Evolutionary conservation across 2,329 filamentous ascomycete species (phyloP), one percentile per base, ranked within the genome.

Genomic region (Colletotrichum tropicicola): DNA sequence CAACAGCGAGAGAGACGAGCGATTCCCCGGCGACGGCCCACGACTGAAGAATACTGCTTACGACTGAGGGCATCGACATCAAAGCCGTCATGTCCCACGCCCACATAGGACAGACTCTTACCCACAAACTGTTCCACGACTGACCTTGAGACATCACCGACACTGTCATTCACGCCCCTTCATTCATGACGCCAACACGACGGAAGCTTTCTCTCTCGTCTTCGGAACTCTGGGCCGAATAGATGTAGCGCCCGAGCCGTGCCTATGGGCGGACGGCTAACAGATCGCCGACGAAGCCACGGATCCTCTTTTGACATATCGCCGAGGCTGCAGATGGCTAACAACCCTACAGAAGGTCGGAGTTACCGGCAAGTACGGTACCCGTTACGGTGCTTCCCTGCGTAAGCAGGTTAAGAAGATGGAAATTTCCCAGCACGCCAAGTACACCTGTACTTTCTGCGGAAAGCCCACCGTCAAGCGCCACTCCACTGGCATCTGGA

Each of bases 401-500:
- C 93, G 94, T 86, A 98, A 98, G 90, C 94, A 82, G 77, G 80
- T 82, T 1, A 98, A 98, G 93, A 98, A 98, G 92, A 97, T 98
- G 92, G 96, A 98, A 91, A 92, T 98, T 83, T 92, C 93, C 78
- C 96, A 98, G 85, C 96, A 99, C 89, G 93, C 94, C 86, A 92
- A 92, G 83, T 98, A 98, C 80, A 90, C 91, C 80, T 98, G 95
- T 91, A 95, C 94, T 73, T 99, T 98, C 92, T 97, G 94, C 89
- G 95, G 95, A 80, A 98, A 98, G 91, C 91, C 90, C 81, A 92
- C 91, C 76, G 94, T 97, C 80, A 94, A 94, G 88, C 91, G 95
- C 79, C 87, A 93, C 80, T 90, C 93, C 70, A 92, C 95, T 75
- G 94, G 94, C 77, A 98, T 97, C 89, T 98, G 95, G 95, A 89